phyloP scores from a whole-genome alignment of 768 basidiomycete genomes.

The Naematelia aurantialba region DNA sequence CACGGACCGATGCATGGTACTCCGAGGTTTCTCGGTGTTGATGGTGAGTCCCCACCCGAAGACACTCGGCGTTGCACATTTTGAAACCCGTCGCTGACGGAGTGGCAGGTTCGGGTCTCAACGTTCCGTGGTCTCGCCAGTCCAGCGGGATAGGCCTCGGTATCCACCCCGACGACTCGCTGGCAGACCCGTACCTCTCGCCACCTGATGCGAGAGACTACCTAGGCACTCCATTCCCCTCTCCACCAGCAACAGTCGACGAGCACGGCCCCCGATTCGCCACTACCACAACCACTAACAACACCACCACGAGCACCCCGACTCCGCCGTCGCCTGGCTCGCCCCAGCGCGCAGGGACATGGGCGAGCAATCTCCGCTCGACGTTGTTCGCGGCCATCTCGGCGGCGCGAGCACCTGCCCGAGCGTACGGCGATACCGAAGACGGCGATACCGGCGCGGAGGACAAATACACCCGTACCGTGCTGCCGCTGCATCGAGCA shows the following conservation, averaged over 20 bases:
- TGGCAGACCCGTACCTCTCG: conserved; percentile 9
- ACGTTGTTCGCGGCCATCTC: conserved; percentile 37
- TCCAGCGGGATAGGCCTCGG: conserved; percentile 1
- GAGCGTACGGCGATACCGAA: not conserved
- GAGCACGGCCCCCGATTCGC: too few species aligned
- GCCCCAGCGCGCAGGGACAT: conserved; percentile 29
- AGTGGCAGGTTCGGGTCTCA: conserved; percentile 9
- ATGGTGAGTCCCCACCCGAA: conserved; percentile 37
- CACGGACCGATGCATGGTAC: conserved; percentile 14
- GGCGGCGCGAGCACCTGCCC: conserved; percentile 13
- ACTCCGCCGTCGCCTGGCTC: not conserved
- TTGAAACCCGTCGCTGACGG: not conserved
- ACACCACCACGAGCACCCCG: not conserved
- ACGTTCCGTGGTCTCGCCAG: conserved; percentile 11
- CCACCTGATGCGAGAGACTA: conserved; percentile 12
- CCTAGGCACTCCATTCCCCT: conserved; percentile 13
- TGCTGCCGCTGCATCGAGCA: conserved; percentile 19
- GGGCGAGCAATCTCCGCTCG: conserved; percentile 36
- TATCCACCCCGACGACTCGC: not conserved
- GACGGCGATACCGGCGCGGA: conserved; percentile 1
- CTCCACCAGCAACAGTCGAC: conserved; percentile 3
- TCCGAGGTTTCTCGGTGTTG: conserved; percentile 30
- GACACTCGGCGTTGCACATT: not conserved
- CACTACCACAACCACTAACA: conserved; percentile 4
- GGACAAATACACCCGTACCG: conserved; percentile 33